A percentile compares a stretch with the other conserved stretches of the same genome.
Conservation (phyloP, 768 basidiomycete genomes). For the Hebeloma cylindrosporum region DNA sequence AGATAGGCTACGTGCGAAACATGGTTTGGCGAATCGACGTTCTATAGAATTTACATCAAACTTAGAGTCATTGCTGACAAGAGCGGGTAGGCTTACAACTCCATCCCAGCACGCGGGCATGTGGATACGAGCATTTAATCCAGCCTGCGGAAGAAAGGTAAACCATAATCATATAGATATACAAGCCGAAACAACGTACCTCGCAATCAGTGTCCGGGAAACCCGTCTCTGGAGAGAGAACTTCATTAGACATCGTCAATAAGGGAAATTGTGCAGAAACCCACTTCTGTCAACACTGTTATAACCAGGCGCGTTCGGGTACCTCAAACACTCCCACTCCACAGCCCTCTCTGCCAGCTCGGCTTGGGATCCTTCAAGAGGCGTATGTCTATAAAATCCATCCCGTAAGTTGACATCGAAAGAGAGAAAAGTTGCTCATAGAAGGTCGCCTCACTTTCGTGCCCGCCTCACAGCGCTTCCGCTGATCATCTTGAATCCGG, state of each 20-base stretch:
- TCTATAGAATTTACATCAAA: constrained; percentile 20
- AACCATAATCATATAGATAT: neutral
- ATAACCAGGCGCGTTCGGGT: constrained; percentile 30
- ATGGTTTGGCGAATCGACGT: constrained; percentile 41
- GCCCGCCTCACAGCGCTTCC: constrained; percentile 39
- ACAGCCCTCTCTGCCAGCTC: constrained; percentile 41
- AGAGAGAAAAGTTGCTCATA: neutral
- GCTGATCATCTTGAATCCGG: constrained; percentile 43
- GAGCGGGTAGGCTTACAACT: constrained; percentile 22
- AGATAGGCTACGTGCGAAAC: constrained; percentile 35
- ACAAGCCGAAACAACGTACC: constrained; percentile 17
- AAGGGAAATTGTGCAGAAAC: neutral
- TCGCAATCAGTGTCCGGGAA: constrained; percentile 46
- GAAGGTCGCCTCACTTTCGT: constrained; percentile 26
- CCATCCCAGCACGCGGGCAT: constrained; percentile 45
- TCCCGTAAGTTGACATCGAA: neutral
- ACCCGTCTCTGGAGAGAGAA: constrained; percentile 27
- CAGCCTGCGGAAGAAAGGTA: constrained; percentile 14
- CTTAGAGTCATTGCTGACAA: neutral
- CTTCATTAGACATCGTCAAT: too few relatives aligned
- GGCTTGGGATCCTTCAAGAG: constrained; percentile 36
- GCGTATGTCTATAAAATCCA: constrained; percentile 23
- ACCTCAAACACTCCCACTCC: constrained; percentile 41
- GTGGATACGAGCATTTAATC: constrained; percentile 40
- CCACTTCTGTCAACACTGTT: constrained; percentile 24